phyloP scores from a whole-genome alignment of 2,329 filamentous ascomycete genomes.

The Penicillium occitanis region DNA sequence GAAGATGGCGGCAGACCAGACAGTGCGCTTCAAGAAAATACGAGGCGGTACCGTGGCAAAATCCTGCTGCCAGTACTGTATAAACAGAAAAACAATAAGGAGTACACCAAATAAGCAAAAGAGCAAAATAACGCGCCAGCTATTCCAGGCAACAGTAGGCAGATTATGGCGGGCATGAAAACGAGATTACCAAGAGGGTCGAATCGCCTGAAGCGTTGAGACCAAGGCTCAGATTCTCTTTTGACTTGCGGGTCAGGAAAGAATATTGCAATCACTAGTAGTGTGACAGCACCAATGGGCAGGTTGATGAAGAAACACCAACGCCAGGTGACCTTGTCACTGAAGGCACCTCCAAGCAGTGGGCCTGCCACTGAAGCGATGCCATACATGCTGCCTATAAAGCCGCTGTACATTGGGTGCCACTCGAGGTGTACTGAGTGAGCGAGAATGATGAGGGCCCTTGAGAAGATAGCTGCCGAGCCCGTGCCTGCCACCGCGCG shows the following conservation, averaged over 20 bases:
- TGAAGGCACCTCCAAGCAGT: slow-evolving; percentile 18
- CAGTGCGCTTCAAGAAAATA: slow-evolving; percentile 47
- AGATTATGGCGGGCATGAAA: slow-evolving; percentile 49
- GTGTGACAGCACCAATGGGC: slow-evolving; percentile 35
- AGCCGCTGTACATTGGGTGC: slow-evolving; percentile 25
- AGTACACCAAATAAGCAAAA: slow-evolving; percentile 54
- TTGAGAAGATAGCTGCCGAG: slow-evolving; percentile 27
- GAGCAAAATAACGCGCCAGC: slow-evolving; percentile 48
- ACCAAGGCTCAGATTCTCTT: slow-evolving; percentile 24
- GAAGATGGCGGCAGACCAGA: slow-evolving; percentile 45
- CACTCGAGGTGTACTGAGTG: slow-evolving; percentile 26
- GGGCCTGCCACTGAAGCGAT: slow-evolving; percentile 23
- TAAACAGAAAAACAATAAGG: slow-evolving; percentile 40
- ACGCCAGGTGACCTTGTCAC: slow-evolving; percentile 36
- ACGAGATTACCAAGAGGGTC: slow-evolving; percentile 46
- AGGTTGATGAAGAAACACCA: slow-evolving; percentile 41
- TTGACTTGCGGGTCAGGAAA: slow-evolving; percentile 29
- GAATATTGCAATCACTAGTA: slow-evolving; percentile 34
- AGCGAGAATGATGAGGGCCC: slow-evolving; percentile 29
- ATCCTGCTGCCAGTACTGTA: slow-evolving; percentile 36
- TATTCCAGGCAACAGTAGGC: slow-evolving; percentile 51
- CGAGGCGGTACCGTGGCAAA: slow-evolving; percentile 47
- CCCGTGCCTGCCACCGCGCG: slow-evolving; percentile 34
- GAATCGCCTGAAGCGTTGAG: slow-evolving; percentile 34
- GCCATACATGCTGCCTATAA: slow-evolving; percentile 22